A percentile compares a stretch with the other conserved stretches of the same genome.
These are phyloP conservation scores for Cicer chorassanicum DNA, from an alignment of 306 rosid species.

Conservation along the genomic window DNA sequence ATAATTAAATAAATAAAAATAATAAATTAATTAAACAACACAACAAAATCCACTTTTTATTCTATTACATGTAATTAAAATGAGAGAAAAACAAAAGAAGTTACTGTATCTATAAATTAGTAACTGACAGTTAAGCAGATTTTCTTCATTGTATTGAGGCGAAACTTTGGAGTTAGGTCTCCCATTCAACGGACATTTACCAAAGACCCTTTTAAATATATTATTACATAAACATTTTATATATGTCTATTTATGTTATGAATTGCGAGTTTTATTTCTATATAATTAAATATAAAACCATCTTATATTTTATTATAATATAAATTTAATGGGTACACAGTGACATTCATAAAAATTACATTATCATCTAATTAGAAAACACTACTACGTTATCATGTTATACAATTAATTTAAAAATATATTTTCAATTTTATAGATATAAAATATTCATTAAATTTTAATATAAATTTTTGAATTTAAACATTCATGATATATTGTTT, in stretches of 20 bases:
- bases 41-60: slow-evolving; percentile 27
- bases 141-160: slow-evolving; percentile 75
- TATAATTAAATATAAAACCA: no score
- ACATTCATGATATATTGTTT: no score
- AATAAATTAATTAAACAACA: slow-evolving; percentile 17
- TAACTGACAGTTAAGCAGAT: slow-evolving; percentile 57
- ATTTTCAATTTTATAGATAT: no score
- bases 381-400: no score
- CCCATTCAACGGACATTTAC: slow-evolving; percentile 88
- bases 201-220: slow-evolving; percentile 46
- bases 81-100: neutral
- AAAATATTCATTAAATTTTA: no score
- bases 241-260: neutral
- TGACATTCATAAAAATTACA: no score
- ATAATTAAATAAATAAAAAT: slow-evolving; percentile 5
- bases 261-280: no score
- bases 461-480: no score
- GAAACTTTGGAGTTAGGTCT: slow-evolving; percentile 74
- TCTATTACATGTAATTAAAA: neutral
- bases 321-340: no score
- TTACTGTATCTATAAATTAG: slow-evolving; percentile 37
- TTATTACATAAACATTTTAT: neutral
- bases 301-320: no score
- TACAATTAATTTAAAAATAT: no score
- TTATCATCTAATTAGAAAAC: no score